Conservation (phyloP, 257 asterid genomes). For the Solanum clarkiae region DNA sequence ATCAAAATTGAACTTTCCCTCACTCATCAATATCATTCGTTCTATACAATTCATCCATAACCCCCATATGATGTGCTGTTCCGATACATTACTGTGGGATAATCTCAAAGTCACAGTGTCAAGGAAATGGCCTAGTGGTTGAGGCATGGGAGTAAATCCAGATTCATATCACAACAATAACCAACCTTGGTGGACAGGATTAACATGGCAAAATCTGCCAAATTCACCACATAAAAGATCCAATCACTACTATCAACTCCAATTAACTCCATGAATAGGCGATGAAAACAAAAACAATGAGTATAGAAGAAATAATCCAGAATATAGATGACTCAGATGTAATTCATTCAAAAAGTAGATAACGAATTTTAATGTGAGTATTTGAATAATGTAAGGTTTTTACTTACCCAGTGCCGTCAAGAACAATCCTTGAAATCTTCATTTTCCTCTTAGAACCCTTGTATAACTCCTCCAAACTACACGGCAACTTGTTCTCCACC, state of each 20-base stretch:
- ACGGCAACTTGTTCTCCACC: constrained; percentile 65
- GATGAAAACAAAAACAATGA: too few relatives aligned
- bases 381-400: neutral
- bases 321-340: neutral
- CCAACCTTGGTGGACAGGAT: neutral
- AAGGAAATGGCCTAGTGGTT: neutral
- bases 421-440: constrained; percentile 53
- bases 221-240: neutral
- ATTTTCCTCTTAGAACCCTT: constrained; percentile 62
- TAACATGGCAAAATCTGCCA: neutral
- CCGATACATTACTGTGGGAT: neutral
- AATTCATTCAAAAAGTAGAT: neutral
- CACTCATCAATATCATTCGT: neutral
- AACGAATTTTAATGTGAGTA: neutral
- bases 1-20: neutral
- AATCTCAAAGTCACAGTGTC: neutral
- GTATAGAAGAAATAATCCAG: too few relatives aligned
- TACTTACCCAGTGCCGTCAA: constrained; percentile 44
- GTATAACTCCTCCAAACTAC: constrained; percentile 85
- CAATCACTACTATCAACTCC: neutral
- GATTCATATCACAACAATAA: neutral
- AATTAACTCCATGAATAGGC: neutral
- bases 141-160: neutral
- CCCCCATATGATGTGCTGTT: neutral
- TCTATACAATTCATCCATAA: neutral